These are phyloP conservation scores for Incumbomyces lentus DNA, from an alignment of 2,329 filamentous ascomycete genomes.

Conservation along the genomic window DNA sequence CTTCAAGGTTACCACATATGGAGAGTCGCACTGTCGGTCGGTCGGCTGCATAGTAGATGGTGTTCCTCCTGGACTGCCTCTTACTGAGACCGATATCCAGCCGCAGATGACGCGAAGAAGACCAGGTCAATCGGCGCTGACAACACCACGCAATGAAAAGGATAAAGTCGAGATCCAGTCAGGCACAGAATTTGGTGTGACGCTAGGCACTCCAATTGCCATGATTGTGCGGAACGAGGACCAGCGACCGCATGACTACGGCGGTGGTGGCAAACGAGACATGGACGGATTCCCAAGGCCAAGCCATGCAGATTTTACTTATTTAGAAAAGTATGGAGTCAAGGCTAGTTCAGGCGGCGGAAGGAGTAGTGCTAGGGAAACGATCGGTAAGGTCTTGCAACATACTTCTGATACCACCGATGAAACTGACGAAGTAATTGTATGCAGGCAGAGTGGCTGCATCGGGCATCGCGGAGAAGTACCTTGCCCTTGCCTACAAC, in stretches of 20 bases:
- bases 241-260: slow-evolving; percentile 86
- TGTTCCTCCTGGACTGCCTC: slow-evolving; percentile 73
- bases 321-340: slow-evolving; percentile 92
- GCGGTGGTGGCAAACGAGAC: slow-evolving; percentile 50
- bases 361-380: slow-evolving; percentile 84
- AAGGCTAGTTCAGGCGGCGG: slow-evolving; percentile 87
- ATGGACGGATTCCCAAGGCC: slow-evolving; percentile 89
- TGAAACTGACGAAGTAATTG: slow-evolving; percentile 2
- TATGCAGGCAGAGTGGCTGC: slow-evolving; percentile 67
- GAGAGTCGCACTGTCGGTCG: slow-evolving; percentile 81
- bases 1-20: slow-evolving; percentile 76
- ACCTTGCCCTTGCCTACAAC: slow-evolving; percentile 66
- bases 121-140: slow-evolving; percentile 80
- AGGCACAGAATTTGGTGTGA: slow-evolving; percentile 80
- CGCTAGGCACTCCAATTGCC: slow-evolving; percentile 80
- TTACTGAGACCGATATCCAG: slow-evolving; percentile 82
- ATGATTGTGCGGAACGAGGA: slow-evolving; percentile 86
- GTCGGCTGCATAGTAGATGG: slow-evolving; percentile 95
- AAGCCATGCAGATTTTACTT: slow-evolving; percentile 92
- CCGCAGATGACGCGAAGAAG: slow-evolving; percentile 85
- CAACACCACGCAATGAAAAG: slow-evolving; percentile 86
- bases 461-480: slow-evolving; percentile 88
- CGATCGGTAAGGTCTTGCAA: slow-evolving; percentile 52
- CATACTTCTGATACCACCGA: neutral
- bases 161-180: slow-evolving; percentile 87